Evolutionary conservation across 2,329 filamentous ascomycete species (phyloP).

Genomic region (Pestalotiopsis sp.): DNA sequence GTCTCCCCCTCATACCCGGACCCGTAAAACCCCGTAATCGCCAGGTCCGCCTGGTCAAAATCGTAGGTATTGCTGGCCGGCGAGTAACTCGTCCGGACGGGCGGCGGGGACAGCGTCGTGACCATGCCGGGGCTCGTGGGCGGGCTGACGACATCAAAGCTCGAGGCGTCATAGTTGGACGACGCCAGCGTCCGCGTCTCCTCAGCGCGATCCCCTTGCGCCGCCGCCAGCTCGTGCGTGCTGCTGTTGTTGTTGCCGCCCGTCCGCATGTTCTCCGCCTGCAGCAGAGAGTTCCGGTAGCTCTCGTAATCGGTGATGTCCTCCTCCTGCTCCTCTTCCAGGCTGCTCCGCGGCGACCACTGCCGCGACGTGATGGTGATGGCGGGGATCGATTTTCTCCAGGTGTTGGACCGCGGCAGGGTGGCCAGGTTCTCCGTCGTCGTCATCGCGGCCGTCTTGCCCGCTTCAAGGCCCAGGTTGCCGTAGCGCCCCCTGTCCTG

Average conservation of each 20-base stretch:
- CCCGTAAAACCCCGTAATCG: conserved; percentile 5
- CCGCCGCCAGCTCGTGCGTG: neutral
- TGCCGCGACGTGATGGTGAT: conserved; percentile 2
- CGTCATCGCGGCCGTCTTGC: neutral
- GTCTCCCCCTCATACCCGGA: neutral
- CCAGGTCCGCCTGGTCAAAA: conserved; percentile 4
- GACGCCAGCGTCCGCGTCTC: conserved; percentile 4
- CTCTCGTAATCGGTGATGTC: conserved; percentile 3
- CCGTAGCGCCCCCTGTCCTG: neutral
- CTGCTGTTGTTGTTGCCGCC: neutral
- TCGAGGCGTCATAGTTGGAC: conserved; percentile 7
- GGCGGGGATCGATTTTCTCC: conserved; percentile 4
- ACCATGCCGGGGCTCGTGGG: neutral
- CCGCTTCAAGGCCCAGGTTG: neutral
- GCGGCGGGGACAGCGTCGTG: conserved; percentile 1
- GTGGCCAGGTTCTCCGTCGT: neutral
- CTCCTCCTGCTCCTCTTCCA: neutral
- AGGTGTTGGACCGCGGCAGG: conserved; percentile 1
- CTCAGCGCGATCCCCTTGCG: neutral
- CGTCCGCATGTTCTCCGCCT: neutral
- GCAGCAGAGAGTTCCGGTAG: neutral
- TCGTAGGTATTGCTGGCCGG: neutral
- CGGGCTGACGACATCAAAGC: neutral
- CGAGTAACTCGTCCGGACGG: neutral
- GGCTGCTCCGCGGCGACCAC: neutral